Conservation (phyloP, 108 stramenopile species). For the Stephanodiscus minutulus region DNA sequence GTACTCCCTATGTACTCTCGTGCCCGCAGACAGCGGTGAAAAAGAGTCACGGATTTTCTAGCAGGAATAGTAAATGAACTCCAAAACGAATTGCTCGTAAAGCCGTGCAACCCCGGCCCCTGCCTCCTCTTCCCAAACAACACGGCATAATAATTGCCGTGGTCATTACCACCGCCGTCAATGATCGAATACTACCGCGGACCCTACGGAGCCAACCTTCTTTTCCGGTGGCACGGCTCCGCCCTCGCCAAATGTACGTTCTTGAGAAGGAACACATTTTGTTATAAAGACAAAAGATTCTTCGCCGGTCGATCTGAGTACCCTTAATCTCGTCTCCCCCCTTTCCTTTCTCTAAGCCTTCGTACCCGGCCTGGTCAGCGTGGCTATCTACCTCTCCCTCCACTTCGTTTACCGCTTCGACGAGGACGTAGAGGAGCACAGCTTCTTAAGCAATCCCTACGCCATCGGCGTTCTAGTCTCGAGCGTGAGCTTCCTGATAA, state of each 20-base stretch:
- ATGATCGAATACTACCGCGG: constrained; percentile 78
- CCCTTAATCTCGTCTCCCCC: too few relatives aligned
- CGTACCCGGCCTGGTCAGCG: constrained; percentile 55
- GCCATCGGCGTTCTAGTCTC: constrained; percentile 68
- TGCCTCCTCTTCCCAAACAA: too few relatives aligned
- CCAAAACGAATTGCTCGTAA: too few relatives aligned
- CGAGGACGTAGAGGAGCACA: neutral
- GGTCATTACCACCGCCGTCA: constrained; percentile 9
- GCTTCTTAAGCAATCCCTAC: constrained; percentile 63
- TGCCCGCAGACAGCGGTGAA: too few relatives aligned
- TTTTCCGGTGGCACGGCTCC: constrained; percentile 67
- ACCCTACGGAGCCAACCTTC: constrained; percentile 58
- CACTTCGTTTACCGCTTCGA: constrained; percentile 12
- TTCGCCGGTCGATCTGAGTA: too few relatives aligned
- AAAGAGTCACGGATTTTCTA: too few relatives aligned
- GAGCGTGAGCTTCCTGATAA: constrained; percentile 61
- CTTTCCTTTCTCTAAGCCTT: constrained; percentile 36
- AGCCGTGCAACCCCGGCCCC: too few relatives aligned
- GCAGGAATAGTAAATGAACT: too few relatives aligned
- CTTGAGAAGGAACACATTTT: too few relatives aligned
- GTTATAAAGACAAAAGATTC: too few relatives aligned
- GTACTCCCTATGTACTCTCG: too few relatives aligned
- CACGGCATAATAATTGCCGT: too few relatives aligned
- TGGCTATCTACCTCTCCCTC: constrained; percentile 51
- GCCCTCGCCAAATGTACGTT: constrained; percentile 33